Percentiles rank a stretch among this genome's conserved stretches.
These are phyloP conservation scores for Xylariaceae sp. DNA, from an alignment of 2,329 filamentous ascomycete genomes.

Conservation along the genomic window DNA sequence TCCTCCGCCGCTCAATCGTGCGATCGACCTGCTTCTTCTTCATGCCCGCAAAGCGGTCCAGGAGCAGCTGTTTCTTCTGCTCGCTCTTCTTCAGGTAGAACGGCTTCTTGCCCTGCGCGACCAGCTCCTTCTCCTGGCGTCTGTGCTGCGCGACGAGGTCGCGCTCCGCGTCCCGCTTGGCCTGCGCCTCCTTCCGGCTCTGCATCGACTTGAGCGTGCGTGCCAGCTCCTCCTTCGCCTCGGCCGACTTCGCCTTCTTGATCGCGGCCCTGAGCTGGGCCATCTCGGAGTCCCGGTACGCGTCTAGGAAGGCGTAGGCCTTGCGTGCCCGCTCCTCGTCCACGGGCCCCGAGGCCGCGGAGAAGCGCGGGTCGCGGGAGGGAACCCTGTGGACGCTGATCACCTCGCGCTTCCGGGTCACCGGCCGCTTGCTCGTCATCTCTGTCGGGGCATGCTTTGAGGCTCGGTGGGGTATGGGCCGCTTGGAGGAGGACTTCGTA, in stretches of 20 bases:
- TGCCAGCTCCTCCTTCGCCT: slow-evolving; percentile 66
- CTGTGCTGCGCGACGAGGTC: slow-evolving; percentile 77
- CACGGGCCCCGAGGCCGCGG: slow-evolving; percentile 60
- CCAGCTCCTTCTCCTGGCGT: slow-evolving; percentile 80
- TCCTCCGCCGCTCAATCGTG: slow-evolving; percentile 83
- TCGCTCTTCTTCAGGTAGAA: slow-evolving; percentile 94
- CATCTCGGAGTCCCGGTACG: slow-evolving; percentile 86
- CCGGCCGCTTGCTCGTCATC: slow-evolving; percentile 80
- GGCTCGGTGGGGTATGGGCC: slow-evolving; percentile 52
- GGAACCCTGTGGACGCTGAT: slow-evolving; percentile 61
- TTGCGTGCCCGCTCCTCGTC: slow-evolving; percentile 67
- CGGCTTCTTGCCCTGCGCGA: slow-evolving; percentile 87
- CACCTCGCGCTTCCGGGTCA: slow-evolving; percentile 79
- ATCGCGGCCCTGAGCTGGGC: slow-evolving; percentile 72
- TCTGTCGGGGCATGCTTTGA: slow-evolving; percentile 91
- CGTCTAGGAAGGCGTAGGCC: slow-evolving; percentile 86
- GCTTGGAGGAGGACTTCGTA: slow-evolving; percentile 27
- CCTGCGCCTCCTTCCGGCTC: slow-evolving; percentile 73
- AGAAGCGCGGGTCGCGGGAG: slow-evolving; percentile 86
- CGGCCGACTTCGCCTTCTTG: slow-evolving; percentile 53
- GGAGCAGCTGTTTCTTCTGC: slow-evolving; percentile 82
- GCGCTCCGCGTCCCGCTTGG: slow-evolving; percentile 71
- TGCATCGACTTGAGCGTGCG: slow-evolving; percentile 78
- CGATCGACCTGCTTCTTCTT: slow-evolving; percentile 84
- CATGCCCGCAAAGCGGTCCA: slow-evolving; percentile 81